These are phyloP conservation scores for Paradendryphiella salina DNA, from an alignment of 2,329 filamentous ascomycete genomes.

Conservation along the genomic window DNA sequence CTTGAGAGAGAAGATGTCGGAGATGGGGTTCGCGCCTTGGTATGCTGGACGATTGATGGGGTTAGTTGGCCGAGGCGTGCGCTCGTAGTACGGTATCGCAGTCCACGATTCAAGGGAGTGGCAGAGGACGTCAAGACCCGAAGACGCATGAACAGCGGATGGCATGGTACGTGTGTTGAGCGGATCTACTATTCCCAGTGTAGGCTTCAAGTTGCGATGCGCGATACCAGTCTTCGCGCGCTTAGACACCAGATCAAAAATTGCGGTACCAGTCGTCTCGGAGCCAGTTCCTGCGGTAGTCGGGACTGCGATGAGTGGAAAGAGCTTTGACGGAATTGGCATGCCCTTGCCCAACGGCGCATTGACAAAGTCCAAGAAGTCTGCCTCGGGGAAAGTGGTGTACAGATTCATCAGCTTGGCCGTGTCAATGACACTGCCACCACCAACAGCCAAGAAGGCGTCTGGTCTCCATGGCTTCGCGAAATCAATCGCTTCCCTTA, in stretches of 20 bases:
- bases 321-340: slow-evolving; percentile 71
- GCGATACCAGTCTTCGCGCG: slow-evolving; percentile 95
- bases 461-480: slow-evolving; percentile 79
- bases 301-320: slow-evolving; percentile 78
- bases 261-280: slow-evolving; percentile 96
- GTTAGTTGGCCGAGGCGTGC: slow-evolving; percentile 80
- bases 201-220: slow-evolving; percentile 93
- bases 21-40: slow-evolving; percentile 96
- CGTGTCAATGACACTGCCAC: slow-evolving; percentile 95
- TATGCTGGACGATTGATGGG: slow-evolving; percentile 91
- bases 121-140: slow-evolving; percentile 91
- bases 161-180: slow-evolving; percentile 97
- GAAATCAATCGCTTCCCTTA: slow-evolving; percentile 88
- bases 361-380: slow-evolving; percentile 97
- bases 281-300: slow-evolving; percentile 87
- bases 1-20: slow-evolving; percentile 91
- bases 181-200: slow-evolving; percentile 81
- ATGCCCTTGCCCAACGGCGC: slow-evolving; percentile 84
- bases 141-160: slow-evolving; percentile 85
- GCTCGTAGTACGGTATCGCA: slow-evolving; percentile 89
- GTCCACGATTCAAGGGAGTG: slow-evolving; percentile 97
- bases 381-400: slow-evolving; percentile 84
- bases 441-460: slow-evolving; percentile 87
- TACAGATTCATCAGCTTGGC: slow-evolving; percentile 99
- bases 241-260: slow-evolving; percentile 90